Percentiles rank a stretch among this genome's conserved stretches.
phyloP scores from a whole-genome alignment of 2,329 filamentous ascomycete species.

The Colletotrichum musicola region DNA sequence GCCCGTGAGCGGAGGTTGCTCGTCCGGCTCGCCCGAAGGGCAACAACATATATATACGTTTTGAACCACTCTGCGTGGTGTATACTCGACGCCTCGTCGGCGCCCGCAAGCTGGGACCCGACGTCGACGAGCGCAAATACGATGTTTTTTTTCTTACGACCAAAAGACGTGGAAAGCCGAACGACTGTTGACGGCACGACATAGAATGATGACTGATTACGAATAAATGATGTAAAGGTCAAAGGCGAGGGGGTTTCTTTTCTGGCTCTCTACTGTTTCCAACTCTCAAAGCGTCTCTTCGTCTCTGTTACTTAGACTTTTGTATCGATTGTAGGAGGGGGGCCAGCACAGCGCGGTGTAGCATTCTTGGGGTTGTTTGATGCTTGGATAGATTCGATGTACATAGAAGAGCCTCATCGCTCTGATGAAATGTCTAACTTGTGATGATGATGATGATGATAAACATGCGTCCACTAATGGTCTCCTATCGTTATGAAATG shows the following conservation, averaged over 20 bases:
- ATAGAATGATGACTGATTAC: conserved; percentile 9
- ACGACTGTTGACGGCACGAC: not conserved
- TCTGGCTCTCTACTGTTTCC: not conserved
- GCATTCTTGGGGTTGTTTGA: not conserved
- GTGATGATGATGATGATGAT: too few species aligned
- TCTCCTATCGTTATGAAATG: too few species aligned
- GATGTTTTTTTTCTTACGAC: not conserved
- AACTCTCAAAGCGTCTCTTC: not conserved
- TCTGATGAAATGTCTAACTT: conserved; percentile 26
- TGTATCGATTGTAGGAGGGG: not conserved
- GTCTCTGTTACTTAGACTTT: conserved; percentile 25
- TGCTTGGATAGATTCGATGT: conserved; percentile 13
- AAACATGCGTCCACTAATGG: not conserved
- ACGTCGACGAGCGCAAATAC: not conserved
- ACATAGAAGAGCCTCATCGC: conserved; percentile 31
- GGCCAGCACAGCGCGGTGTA: conserved; percentile 19
- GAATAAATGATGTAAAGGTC: conserved; percentile 1
- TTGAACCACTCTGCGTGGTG: not conserved
- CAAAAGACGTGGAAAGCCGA: not conserved
- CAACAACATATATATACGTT: conserved; percentile 11
- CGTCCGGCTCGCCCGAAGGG: not conserved
- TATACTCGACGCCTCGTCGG: not conserved
- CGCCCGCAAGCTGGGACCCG: not conserved
- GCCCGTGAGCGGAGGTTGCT: conserved; percentile 15
- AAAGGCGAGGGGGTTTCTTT: not conserved